These are phyloP conservation scores for Talaromyces trachyspermus DNA, from an alignment of 495 filamentous ascomycete genomes.

Conservation along the genomic window DNA sequence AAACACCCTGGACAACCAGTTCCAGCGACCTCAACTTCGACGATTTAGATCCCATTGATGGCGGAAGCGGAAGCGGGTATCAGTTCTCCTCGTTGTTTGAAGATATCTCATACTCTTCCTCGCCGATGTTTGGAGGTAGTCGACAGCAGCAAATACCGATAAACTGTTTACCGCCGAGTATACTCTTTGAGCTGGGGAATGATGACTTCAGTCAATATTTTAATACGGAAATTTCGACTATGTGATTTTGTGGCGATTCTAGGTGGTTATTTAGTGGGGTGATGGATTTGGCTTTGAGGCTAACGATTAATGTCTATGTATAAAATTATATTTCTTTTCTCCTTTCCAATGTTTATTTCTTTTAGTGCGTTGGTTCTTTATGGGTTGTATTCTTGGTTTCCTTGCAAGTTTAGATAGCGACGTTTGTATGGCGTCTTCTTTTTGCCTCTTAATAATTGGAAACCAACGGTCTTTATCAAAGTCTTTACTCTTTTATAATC, in stretches of 20 bases:
- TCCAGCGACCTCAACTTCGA: conserved; percentile 15
- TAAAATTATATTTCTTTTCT: background rate
- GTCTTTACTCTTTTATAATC: too few species aligned
- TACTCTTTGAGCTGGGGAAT: conserved; percentile 26
- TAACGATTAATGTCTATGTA: background rate
- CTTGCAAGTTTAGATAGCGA: too few species aligned
- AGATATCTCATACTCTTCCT: background rate
- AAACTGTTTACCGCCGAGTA: conserved; percentile 28
- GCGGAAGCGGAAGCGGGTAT: conserved; percentile 18
- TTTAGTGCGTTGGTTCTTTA: too few species aligned
- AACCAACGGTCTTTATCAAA: too few species aligned
- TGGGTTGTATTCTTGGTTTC: too few species aligned
- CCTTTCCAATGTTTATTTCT: background rate
- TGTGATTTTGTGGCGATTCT: conserved; percentile 10
- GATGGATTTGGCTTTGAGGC: conserved; percentile 3
- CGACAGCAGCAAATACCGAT: conserved; percentile 27
- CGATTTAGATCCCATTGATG: conserved; percentile 39
- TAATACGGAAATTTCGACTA: conserved; percentile 34
- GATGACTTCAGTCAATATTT: conserved; percentile 8
- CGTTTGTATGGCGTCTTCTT: too few species aligned
- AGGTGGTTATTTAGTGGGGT: conserved; percentile 1
- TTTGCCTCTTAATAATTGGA: too few species aligned
- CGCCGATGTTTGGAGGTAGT: conserved; percentile 11
- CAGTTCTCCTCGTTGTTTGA: conserved; percentile 21
- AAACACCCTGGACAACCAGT: conserved; percentile 3